Evolutionary conservation across 1,284 basidiomycete genomes (phyloP), one percentile per base, ranked within the genome.

Genomic region (Cryptococcus neoformans): DNA sequence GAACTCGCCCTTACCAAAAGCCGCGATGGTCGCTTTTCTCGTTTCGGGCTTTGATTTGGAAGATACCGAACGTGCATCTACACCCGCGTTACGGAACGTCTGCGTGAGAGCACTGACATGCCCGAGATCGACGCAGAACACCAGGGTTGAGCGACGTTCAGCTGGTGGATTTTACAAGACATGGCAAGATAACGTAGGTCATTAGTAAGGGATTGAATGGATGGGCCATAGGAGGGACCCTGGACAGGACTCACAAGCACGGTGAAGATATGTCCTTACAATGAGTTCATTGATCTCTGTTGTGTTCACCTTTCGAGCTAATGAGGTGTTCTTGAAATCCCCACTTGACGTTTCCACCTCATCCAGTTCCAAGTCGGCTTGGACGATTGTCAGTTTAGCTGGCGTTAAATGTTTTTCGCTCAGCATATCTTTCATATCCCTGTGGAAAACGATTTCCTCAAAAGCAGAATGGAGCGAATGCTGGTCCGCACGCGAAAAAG

Each of bases 371-470:
- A 95, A 81, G 54, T 84, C 83, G 9, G 89, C 88, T 56, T 83
- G 81, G 14, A 95, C 88, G 3, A 87, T 83, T 1, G 91, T 94
- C 69, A 92, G 90, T 12, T 85, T 85, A 41, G 92, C 86, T 41
- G 87, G 84, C 55, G 89, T 80, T 58, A 66, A 87, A 93, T 93
- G 97, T 73, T 90, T 84, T 51, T 92, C 92, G 60, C 88, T 86
- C 59, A 99, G 90, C 93, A 98, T 96, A 51, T 90, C 85, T 21
- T 91, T 75, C 66, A 96, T 92, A 64, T 93, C 90, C n/a, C 86
- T 84, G 72, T 99, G 95, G 69, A 92, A 99, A 0, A 97, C 95
- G 57, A 98, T 95, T 52, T 83, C 81, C 69, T 97, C 85, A 65
- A 95, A 98, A 0, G 95, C 88, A 1, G 87, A 87, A 2, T 90